Percentiles rank a stretch among this genome's conserved stretches.
Conservation (phyloP, 768 basidiomycete species). For the Phylloporus sp. region DNA sequence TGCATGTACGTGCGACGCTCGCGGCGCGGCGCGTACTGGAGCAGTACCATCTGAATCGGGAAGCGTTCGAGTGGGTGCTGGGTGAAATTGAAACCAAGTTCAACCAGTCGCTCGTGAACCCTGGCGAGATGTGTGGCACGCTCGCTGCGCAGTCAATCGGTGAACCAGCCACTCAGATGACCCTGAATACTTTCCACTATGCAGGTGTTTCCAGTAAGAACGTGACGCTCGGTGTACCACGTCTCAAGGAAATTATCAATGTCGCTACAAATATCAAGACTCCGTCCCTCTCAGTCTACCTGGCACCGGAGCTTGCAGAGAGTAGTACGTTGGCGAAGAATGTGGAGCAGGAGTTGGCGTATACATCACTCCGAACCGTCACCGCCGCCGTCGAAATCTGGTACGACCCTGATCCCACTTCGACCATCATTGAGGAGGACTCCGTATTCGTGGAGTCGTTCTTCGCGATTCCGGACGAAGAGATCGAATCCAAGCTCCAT, state of each 20-base stretch:
- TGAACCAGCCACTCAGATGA: conserved; percentile 99
- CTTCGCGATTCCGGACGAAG: conserved; percentile 99
- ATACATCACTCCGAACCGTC: conserved; percentile 88
- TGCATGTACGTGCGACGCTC: conserved; percentile 88
- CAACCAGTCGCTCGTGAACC: conserved; percentile 86
- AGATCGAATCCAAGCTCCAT: conserved; percentile 85
- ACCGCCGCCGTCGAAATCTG: conserved; percentile 96
- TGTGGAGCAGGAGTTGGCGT: conserved; percentile 90
- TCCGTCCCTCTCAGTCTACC: conserved; percentile 89
- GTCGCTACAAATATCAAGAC: conserved; percentile 99
- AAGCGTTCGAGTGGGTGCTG: conserved; percentile 97
- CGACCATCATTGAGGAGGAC: conserved; percentile 96
- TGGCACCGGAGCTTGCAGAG: conserved; percentile 63
- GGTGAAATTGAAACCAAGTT: conserved; percentile 95
- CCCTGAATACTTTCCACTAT: conserved; percentile 99
- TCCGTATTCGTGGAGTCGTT: conserved; percentile 94
- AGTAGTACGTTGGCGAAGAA: conserved; percentile 70
- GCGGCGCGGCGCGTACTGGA: conserved; percentile 85
- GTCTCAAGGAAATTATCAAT: conserved; percentile 98
- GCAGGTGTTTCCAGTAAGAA: conserved; percentile 99
- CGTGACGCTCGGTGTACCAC: conserved; percentile 98
- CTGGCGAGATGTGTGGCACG: conserved; percentile 99
- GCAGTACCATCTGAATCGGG: conserved; percentile 78
- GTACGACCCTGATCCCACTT: conserved; percentile 90
- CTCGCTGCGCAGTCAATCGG: conserved; percentile 98